Conservation (phyloP, 129 eudicot species). For the Smallanthus sonchifolius region DNA sequence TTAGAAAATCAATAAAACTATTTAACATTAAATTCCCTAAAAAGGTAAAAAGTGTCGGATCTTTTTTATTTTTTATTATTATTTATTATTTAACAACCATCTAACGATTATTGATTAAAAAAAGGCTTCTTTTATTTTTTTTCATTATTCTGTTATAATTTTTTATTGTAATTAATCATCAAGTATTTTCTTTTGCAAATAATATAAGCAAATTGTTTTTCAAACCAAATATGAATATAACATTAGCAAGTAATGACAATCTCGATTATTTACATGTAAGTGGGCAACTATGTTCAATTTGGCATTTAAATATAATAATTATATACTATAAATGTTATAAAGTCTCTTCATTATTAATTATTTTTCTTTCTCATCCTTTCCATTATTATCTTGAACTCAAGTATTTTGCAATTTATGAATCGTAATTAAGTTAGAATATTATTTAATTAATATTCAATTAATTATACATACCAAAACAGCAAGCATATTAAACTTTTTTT, state of each 20-base stretch:
- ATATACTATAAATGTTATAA: neutral
- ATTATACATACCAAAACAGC: no score
- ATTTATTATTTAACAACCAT: no score
- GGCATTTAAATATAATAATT: no score
- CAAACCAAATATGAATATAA: neutral
- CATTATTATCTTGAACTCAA: neutral
- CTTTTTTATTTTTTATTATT: no score
- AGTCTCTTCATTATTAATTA: neutral
- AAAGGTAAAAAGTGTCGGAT: no score
- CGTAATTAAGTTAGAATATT: no score
- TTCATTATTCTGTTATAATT: neutral
- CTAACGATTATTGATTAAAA: no score
- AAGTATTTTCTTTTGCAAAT: neutral
- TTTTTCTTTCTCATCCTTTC: neutral
- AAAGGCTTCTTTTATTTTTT: neutral
- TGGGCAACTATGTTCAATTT: constrained; percentile 18
- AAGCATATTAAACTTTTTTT: no score
- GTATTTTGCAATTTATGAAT: neutral
- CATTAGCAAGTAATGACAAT: constrained; percentile 1
- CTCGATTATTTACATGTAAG: constrained; percentile 1
- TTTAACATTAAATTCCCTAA: no score
- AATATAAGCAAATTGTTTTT: neutral
- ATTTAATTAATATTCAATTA: no score
- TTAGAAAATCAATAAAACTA: no score
- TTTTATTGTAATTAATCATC: neutral